Percentiles rank a stretch among this genome's conserved stretches.
Conservation (phyloP, 305 asterid genomes). For the Solanum chacoense region DNA sequence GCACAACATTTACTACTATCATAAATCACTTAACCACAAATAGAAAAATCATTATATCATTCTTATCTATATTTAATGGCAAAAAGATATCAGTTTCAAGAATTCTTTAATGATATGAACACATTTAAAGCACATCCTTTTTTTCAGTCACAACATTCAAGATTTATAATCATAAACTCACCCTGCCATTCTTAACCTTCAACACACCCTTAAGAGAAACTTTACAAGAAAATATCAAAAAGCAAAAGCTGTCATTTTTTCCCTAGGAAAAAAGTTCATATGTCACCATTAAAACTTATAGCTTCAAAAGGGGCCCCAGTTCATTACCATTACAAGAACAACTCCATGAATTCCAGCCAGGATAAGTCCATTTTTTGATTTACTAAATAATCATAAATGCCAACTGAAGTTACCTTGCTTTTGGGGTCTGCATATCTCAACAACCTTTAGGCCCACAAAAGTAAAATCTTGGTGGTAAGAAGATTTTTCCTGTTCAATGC, state of each 20-base stretch:
- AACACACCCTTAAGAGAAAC: background rate
- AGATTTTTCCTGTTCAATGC: conserved; percentile 22
- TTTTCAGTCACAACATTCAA: background rate
- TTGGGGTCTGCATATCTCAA: conserved; percentile 61
- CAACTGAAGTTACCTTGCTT: conserved; percentile 46
- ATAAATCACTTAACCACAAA: background rate
- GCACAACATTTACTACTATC: background rate
- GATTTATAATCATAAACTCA: background rate
- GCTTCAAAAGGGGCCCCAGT: background rate
- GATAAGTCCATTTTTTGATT: background rate
- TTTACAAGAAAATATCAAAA: background rate
- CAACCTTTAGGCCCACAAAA: conserved; percentile 11
- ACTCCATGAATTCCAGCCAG: conserved; percentile 1
- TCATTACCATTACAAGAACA: conserved; percentile 12
- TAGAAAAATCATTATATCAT: background rate
- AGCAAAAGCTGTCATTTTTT: background rate
- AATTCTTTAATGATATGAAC: background rate
- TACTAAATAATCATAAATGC: conserved; percentile 12
- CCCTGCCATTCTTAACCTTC: background rate
- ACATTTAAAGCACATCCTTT: background rate
- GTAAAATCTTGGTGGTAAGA: background rate
- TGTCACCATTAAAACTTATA: background rate
- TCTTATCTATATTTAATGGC: background rate
- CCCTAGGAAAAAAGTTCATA: background rate
- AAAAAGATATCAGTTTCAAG: background rate